Percentiles rank a stretch among this genome's conserved stretches.
phyloP scores from a whole-genome alignment of 768 basidiomycete species.

The Boletellus ananas region DNA sequence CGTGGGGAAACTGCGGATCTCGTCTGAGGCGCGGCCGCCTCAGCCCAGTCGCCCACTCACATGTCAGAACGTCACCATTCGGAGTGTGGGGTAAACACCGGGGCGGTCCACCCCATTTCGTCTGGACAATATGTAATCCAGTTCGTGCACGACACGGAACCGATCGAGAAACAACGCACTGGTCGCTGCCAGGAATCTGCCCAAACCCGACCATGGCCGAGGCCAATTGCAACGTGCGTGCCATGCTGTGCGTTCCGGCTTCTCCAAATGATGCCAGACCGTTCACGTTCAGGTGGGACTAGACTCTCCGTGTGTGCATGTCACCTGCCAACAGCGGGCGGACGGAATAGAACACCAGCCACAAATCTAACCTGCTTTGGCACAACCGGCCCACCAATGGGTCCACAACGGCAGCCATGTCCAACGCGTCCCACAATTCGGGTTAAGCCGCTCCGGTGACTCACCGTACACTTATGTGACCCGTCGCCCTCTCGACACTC shows the following conservation, averaged over 20 bases:
- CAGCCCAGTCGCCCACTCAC: not conserved
- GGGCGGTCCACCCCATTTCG: not conserved
- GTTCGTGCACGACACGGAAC: too few species aligned
- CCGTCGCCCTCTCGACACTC: slow-evolving; percentile 34
- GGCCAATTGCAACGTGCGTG: not conserved
- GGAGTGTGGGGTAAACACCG: slow-evolving; percentile 19
- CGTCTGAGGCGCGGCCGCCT: slow-evolving; percentile 16
- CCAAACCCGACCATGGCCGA: not conserved
- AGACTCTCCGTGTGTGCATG: slow-evolving; percentile 1
- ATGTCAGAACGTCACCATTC: not conserved
- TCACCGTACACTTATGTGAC: slow-evolving; percentile 47
- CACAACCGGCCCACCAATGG: slow-evolving; percentile 42
- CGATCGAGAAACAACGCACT: too few species aligned
- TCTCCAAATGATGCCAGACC: slow-evolving; percentile 69
- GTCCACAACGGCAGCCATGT: not conserved
- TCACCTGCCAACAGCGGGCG: not conserved
- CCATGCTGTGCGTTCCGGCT: slow-evolving; percentile 52
- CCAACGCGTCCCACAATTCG: not conserved
- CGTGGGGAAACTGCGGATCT: slow-evolving; percentile 11
- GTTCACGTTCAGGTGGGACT: slow-evolving; percentile 64
- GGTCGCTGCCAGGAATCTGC: too few species aligned
- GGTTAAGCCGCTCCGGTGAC: slow-evolving; percentile 14
- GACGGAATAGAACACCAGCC: not conserved
- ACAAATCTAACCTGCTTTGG: slow-evolving; percentile 39
- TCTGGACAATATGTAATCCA: too few species aligned